These are phyloP conservation scores for Smittium culicis DNA, from an alignment of 371 early-diverging fungal genomes.

Conservation along the genomic window DNA sequence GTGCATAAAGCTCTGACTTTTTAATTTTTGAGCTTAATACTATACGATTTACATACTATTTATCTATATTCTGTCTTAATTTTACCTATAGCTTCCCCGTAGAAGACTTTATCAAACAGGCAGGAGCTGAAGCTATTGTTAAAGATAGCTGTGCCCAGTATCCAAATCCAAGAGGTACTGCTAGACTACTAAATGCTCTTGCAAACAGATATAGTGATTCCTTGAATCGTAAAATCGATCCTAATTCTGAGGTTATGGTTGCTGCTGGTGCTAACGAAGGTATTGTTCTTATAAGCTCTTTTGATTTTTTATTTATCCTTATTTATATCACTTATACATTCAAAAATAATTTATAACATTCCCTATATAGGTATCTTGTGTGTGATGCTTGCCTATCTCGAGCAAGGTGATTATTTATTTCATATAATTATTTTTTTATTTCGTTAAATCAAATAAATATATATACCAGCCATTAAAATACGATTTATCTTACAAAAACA, in stretches of 20 bases:
- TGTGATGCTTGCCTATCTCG: conserved; percentile 22
- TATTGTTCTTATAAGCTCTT: conserved; percentile 13
- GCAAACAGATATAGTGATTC: conserved; percentile 56
- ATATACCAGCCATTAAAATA: no score
- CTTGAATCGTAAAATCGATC: conserved; percentile 53
- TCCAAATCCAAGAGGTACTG: conserved; percentile 66
- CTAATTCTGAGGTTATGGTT: conserved; percentile 68
- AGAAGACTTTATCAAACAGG: conserved; percentile 66
- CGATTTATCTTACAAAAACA: no score
- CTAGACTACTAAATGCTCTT: conserved; percentile 60
- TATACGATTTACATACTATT: no score
- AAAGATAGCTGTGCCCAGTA: conserved; percentile 65
- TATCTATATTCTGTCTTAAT: no score
- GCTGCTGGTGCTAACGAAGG: conserved; percentile 92
- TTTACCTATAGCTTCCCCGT: conserved; percentile 52
- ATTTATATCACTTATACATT: background rate
- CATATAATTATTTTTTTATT: no score
- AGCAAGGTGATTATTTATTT: conserved; percentile 43
- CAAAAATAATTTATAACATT: no score
- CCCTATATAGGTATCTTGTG: conserved; percentile 14
- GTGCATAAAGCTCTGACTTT: background rate
- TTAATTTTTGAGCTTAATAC: background rate
- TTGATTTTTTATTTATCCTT: background rate
- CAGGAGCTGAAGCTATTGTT: conserved; percentile 55
- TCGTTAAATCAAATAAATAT: no score